Evolutionary conservation across 2,329 filamentous ascomycete genomes (phyloP).

Genomic region (Macrophomina tecta): DNA sequence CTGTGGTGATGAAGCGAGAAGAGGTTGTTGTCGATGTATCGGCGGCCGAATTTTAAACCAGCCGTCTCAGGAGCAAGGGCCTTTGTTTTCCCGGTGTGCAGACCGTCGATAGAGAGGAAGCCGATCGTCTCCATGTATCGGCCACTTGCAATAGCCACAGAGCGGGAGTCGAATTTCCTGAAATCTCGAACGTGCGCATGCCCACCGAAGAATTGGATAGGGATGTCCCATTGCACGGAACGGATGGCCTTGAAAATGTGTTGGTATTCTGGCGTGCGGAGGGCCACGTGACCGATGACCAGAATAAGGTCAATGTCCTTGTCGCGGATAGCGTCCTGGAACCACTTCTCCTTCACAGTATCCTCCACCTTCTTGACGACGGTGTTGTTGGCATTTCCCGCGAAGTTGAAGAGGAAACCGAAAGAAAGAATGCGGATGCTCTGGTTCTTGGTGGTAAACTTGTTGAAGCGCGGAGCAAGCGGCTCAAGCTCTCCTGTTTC

Average conservation of each 20-base stretch:
- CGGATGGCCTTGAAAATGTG: conserved; percentile 80
- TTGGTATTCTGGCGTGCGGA: conserved; percentile 80
- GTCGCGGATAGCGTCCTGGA: conserved; percentile 81
- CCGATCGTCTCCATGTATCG: conserved; percentile 95
- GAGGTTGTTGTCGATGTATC: conserved; percentile 94
- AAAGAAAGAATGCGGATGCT: conserved; percentile 84
- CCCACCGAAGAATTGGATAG: conserved; percentile 90
- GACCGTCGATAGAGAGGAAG: conserved; percentile 83
- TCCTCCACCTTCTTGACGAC: conserved; percentile 80
- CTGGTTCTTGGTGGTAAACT: conserved; percentile 90
- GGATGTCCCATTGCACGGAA: conserved; percentile 75
- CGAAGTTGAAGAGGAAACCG: conserved; percentile 95
- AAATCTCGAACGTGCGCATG: conserved; percentile 90
- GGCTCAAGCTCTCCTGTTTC: conserved; percentile 73
- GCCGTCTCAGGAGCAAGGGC: conserved; percentile 50
- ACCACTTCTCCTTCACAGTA: conserved; percentile 85
- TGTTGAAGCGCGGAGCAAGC: conserved; percentile 81
- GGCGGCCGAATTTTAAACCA: conserved; percentile 65
- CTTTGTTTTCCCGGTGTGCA: conserved; percentile 50
- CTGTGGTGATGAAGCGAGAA: conserved; percentile 84
- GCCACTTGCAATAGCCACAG: conserved; percentile 83
- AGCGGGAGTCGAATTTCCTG: conserved; percentile 75
- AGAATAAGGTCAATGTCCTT: conserved; percentile 83
- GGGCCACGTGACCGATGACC: conserved; percentile 82
- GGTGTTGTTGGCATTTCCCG: conserved; percentile 87